Base-by-base conservation (phyloP, 306 rosid species). In the Cercis canadensis region DNA sequence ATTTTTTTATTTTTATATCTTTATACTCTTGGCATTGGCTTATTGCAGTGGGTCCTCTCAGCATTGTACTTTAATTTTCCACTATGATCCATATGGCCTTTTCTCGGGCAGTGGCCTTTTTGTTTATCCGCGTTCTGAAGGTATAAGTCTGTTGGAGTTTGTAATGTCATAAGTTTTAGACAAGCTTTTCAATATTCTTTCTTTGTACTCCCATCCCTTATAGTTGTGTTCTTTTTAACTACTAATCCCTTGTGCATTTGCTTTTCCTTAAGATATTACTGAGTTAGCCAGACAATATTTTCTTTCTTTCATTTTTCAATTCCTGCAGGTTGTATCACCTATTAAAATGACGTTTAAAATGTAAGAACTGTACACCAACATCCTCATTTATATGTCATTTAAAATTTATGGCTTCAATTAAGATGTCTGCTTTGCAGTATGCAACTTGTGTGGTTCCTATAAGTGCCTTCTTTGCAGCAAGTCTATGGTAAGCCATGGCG, bases 11-110 rank as follows among this genome's bases (percentile, higher is more conserved):
- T 53, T 74, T 41, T 50, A 24, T 55, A 63, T 39, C 34, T 18
- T 16, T 15, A n/a, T n/a, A n/a, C n/a, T 6, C 12, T 7, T 54
- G 11, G 6, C 9, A 31, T 18, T 74, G 29, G 9, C n/a, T 53
- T 24, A 7, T 7, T 74, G 83, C 87, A 85, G 87, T 82, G 87
- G 89, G 75, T 85, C 54, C 87, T 85, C 65, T 85, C 89, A 4
- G 62, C 87, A 49, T 67, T 77, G 62, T 76, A 85, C 76, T 85
- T 85, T 64, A 85, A 85, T 62, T 85, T 85, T 70, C 85, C 87
- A 66, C 89, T 40, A 82, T 85, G 89, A 80, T 85, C 71, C 87
- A 85, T 71, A 82, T 85, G 89, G 85, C 87, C n/a, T 85, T 85
- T 73, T 82, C 87, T 73, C 87, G 85, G 11, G 65, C 52, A 0